phyloP scores from a whole-genome alignment of 371 early-diverging fungal genomes.

The Mortierella sp. region DNA sequence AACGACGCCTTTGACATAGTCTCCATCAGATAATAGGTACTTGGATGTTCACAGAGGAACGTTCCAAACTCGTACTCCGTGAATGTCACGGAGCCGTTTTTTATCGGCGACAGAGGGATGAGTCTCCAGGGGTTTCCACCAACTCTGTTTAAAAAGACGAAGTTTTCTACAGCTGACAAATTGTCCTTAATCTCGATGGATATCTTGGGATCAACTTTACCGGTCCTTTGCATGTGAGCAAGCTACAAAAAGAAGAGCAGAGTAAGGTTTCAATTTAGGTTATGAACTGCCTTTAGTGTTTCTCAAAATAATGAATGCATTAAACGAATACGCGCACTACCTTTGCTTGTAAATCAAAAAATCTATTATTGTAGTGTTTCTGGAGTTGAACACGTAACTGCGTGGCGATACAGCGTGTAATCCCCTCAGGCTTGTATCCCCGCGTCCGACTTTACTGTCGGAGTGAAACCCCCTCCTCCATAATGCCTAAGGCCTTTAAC shows the following conservation, averaged over 20 bases:
- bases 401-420: no score
- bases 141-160: slow-evolving; percentile 3
- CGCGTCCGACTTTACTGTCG: no score
- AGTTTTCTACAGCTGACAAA: slow-evolving; percentile 5
- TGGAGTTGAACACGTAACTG: no score
- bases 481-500: no score
- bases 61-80: slow-evolving; percentile 9
- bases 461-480: no score
- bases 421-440: no score
- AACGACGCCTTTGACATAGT: neutral
- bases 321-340: neutral
- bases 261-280: neutral
- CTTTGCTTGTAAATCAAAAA: neutral
- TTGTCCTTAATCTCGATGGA: neutral
- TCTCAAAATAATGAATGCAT: no score
- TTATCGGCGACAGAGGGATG: slow-evolving; percentile 10
- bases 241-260: slow-evolving; percentile 4
- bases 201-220: neutral
- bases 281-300: neutral
- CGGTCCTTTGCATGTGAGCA: slow-evolving; percentile 7
- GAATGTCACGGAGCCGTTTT: slow-evolving; percentile 18
- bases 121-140: slow-evolving; percentile 6
- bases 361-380: no score
- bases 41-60: slow-evolving; percentile 1
- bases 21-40: slow-evolving; percentile 4